phyloP scores from a whole-genome alignment of 139 green algal genomes.

The Coelastrella sp. region DNA sequence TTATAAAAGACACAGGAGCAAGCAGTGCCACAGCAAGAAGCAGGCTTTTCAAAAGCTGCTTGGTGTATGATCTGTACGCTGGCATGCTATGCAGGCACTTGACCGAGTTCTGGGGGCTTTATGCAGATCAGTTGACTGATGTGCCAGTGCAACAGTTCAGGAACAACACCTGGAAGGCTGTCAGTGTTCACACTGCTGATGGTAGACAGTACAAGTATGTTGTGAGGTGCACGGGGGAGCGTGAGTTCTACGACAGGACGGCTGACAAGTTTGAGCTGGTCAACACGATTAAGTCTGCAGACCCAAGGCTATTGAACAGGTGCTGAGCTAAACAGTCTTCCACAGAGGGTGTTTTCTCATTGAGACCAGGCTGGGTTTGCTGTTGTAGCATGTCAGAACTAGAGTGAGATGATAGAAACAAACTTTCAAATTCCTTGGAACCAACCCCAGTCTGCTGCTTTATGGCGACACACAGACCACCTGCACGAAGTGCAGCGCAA shows the following conservation, averaged over 20 bases:
- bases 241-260: conserved; percentile 34
- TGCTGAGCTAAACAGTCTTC: too few relatives aligned
- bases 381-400: too few relatives aligned
- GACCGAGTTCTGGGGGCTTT: not conserved
- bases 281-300: conserved; percentile 3
- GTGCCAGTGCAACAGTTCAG: not conserved
- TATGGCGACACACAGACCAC: too few relatives aligned
- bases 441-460: too few relatives aligned
- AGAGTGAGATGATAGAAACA: too few relatives aligned
- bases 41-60: too few relatives aligned
- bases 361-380: too few relatives aligned
- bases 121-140: not conserved
- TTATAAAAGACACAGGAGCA: too few relatives aligned
- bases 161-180: conserved; percentile 26
- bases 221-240: conserved; percentile 28
- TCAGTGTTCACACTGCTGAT: not conserved
- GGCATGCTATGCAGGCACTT: conserved; percentile 13
- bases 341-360: too few relatives aligned
- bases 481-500: too few relatives aligned
- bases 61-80: not conserved
- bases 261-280: conserved; percentile 16
- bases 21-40: too few relatives aligned
- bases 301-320: conserved; percentile 3
- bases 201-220: conserved; percentile 42
- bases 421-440: too few relatives aligned